Conservation (phyloP, 768 basidiomycete genomes). For the Amanita thiersii region DNA sequence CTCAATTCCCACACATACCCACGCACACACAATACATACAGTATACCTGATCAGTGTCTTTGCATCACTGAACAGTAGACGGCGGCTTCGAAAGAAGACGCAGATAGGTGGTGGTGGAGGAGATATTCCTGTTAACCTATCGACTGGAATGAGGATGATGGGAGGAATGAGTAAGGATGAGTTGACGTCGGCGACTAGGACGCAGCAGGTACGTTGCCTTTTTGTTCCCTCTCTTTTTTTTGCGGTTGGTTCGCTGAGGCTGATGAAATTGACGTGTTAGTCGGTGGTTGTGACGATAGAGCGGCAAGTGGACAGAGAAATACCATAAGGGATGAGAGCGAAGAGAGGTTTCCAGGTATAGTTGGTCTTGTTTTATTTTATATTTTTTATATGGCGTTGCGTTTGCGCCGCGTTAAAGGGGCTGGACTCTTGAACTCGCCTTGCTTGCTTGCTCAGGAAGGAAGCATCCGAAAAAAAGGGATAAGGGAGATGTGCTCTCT, state of each 20-base stretch:
- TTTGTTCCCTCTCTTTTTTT: too few species aligned
- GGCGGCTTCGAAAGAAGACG: background rate
- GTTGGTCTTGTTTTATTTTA: too few species aligned
- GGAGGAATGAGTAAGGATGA: background rate
- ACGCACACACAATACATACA: too few species aligned
- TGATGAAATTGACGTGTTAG: too few species aligned
- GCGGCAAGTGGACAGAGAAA: background rate
- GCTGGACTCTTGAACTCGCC: too few species aligned
- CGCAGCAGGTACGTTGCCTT: constrained; percentile 1
- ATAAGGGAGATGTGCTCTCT: too few species aligned
- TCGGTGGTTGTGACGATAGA: constrained; percentile 6
- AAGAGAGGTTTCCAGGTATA: background rate
- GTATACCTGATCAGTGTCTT: constrained; percentile 34
- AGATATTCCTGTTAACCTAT: background rate
- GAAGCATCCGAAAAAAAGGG: too few species aligned
- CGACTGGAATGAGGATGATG: background rate
- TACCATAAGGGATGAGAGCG: background rate
- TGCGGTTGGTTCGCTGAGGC: too few species aligned
- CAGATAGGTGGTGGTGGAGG: background rate
- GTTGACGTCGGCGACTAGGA: background rate
- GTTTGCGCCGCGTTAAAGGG: too few species aligned
- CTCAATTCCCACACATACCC: too few species aligned
- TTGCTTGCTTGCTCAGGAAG: too few species aligned
- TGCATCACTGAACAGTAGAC: constrained; percentile 14
- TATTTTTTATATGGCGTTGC: too few species aligned